Conservation (phyloP, 306 rosid genomes). For the Benincasa hispida region DNA sequence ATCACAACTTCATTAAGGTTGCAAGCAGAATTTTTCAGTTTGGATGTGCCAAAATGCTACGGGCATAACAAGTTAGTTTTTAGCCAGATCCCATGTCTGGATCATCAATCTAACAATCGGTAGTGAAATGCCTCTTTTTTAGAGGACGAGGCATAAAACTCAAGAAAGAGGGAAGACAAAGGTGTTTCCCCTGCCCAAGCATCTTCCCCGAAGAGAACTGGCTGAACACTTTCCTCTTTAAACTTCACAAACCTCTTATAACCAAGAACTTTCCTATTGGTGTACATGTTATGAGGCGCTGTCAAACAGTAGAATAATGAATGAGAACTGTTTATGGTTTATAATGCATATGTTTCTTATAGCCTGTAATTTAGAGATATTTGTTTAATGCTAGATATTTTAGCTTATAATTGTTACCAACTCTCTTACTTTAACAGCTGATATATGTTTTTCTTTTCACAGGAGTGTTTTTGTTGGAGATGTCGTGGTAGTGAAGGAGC, state of each 20-base stretch:
- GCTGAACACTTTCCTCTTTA: background rate
- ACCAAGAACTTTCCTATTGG: background rate
- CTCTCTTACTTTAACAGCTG: background rate
- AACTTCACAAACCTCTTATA: background rate
- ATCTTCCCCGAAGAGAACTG: too few species aligned
- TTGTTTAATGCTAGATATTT: background rate
- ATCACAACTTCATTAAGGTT: background rate
- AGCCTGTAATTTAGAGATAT: background rate
- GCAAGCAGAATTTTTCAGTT: background rate
- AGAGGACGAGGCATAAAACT: too few species aligned
- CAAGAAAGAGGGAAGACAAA: too few species aligned
- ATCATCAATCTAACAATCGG: too few species aligned
- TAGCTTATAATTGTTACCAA: background rate
- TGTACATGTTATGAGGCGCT: background rate
- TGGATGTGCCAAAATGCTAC: background rate
- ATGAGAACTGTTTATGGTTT: background rate
- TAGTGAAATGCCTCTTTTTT: too few species aligned
- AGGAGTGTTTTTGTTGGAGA: slow-evolving; percentile 91
- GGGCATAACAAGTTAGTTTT: background rate
- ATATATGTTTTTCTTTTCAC: slow-evolving; percentile 21
- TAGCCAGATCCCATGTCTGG: background rate
- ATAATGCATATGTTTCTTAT: background rate
- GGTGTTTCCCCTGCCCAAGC: too few species aligned
- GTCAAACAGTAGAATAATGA: background rate
- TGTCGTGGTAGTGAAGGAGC: slow-evolving; percentile 80